Percentiles rank a stretch among this genome's conserved stretches.
phyloP scores from a whole-genome alignment of 768 basidiomycete genomes.

The Suillus plorans region DNA sequence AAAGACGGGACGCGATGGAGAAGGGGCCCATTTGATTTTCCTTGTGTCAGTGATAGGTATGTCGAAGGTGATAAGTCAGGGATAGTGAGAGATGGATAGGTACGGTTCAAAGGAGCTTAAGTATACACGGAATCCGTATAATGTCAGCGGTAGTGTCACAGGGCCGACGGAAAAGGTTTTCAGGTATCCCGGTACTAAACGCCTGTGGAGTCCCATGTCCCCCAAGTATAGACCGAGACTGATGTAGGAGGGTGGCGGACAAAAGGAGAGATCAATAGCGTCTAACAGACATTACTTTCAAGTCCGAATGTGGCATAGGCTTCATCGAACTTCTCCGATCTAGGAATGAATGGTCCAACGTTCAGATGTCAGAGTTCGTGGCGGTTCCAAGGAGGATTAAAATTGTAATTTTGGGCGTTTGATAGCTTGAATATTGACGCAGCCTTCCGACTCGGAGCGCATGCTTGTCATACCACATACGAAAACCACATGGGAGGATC shows the following conservation, averaged over 20 bases:
- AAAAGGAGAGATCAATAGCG: background rate
- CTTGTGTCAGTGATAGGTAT: background rate
- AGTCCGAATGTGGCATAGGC: too few species aligned
- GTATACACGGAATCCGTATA: background rate
- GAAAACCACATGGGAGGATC: too few species aligned
- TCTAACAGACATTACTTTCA: background rate
- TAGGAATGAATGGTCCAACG: too few species aligned
- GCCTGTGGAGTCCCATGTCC: background rate
- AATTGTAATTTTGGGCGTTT: background rate
- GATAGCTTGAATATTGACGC: background rate
- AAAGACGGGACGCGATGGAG: background rate
- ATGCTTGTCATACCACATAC: background rate
- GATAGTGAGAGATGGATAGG: background rate
- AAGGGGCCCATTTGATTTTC: background rate
- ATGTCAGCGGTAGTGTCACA: background rate
- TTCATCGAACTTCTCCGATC: background rate
- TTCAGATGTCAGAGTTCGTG: too few species aligned
- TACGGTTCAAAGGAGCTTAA: background rate
- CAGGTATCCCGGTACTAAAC: background rate
- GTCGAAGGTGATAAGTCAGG: too few species aligned
- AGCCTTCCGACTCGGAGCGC: background rate
- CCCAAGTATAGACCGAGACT: background rate
- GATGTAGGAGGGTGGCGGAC: background rate
- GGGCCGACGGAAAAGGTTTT: too few species aligned
- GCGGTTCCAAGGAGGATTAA: background rate